Conservation (phyloP, 2,329 filamentous ascomycete species). For the Xylariales sp. region DNA sequence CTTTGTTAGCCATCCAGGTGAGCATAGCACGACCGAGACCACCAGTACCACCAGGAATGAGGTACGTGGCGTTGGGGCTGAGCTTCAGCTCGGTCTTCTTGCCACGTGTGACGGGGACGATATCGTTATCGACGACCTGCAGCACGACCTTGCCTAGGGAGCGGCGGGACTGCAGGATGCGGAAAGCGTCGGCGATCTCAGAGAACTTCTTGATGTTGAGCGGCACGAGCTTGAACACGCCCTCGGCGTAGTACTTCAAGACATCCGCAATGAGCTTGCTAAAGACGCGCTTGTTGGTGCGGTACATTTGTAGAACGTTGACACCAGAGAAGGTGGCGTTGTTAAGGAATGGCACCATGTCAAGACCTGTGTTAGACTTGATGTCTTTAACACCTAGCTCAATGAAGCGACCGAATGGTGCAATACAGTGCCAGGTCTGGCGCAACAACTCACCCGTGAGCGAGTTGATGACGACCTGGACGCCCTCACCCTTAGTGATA, state of each 20-base stretch:
- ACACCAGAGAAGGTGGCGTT: slow-evolving; percentile 46
- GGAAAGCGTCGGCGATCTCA: slow-evolving; percentile 46
- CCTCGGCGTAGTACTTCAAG: slow-evolving; percentile 42
- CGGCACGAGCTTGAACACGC: slow-evolving; percentile 45
- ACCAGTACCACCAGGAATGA: slow-evolving; percentile 51
- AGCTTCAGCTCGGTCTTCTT: slow-evolving; percentile 45
- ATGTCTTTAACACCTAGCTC: slow-evolving; percentile 47
- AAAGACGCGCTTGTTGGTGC: slow-evolving; percentile 44
- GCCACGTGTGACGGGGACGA: slow-evolving; percentile 42
- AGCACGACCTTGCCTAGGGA: slow-evolving; percentile 46
- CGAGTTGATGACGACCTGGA: slow-evolving; percentile 45
- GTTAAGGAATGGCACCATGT: slow-evolving; percentile 48
- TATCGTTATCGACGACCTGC: slow-evolving; percentile 43
- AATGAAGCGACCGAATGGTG: slow-evolving; percentile 46
- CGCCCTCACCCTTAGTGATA: slow-evolving; percentile 44
- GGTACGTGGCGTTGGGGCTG: slow-evolving; percentile 47
- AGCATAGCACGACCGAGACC: slow-evolving; percentile 49
- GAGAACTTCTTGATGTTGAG: slow-evolving; percentile 47
- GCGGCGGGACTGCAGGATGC: slow-evolving; percentile 45
- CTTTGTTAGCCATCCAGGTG: slow-evolving; percentile 50
- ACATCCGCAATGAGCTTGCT: slow-evolving; percentile 45
- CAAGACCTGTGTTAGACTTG: slow-evolving; percentile 47
- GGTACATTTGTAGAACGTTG: slow-evolving; percentile 48
- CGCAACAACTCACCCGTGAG: slow-evolving; percentile 45
- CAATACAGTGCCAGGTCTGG: slow-evolving; percentile 48